Evolutionary conservation across 1,284 basidiomycete species (phyloP), one percentile per base, ranked within the genome.

Genomic region (Schizophyllum amplum): DNA sequence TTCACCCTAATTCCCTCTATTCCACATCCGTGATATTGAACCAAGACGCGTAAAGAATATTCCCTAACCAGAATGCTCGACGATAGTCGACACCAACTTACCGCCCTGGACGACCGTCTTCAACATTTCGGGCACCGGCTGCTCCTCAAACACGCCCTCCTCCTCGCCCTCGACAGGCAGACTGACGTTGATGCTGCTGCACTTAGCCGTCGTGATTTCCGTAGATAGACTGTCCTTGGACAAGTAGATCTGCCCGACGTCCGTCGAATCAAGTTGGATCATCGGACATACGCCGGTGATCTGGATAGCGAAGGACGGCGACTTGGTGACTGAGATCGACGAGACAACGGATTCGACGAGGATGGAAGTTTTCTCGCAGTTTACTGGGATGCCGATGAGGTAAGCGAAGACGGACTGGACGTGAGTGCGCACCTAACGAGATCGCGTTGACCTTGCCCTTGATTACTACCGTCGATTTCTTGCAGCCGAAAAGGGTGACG

Each of bases 371-470:
- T 95, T 96, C 52, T 78, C 83, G 75, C 94, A 97, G 67, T 92
- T 92, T 54, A 94, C 93, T 95, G 65, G 9, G 20, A 53, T n/a
- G n/a, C n/a, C n/a, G 33, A 27, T 9, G 7, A 33, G 17, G 22
- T 23, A 33, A n/a, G 24, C 24, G 7, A 11, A 20, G 21, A 27
- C n/a, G 15, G 22, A 26, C 13, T 60, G 17, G 63, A 56, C 42
- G 47, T 25, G 48, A 33, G 47, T 58, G 52, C 86, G 66, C 67
- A 94, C 93, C 82, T 62, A 99, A 75, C 17, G 88, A 93, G 33
- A 99, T 85, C 4, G 94, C 95, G 67, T 99, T 99, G 65, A 94
- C 84, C 75, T 99, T 99, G 68, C 96, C 96, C 68, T 88, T 88
- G 69, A 99, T 78, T 58, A 91, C 74, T 55, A 99, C 77, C 0